These are phyloP conservation scores for Malus hybrid DNA, from an alignment of 331 rosid genomes.

Conservation along the genomic window DNA sequence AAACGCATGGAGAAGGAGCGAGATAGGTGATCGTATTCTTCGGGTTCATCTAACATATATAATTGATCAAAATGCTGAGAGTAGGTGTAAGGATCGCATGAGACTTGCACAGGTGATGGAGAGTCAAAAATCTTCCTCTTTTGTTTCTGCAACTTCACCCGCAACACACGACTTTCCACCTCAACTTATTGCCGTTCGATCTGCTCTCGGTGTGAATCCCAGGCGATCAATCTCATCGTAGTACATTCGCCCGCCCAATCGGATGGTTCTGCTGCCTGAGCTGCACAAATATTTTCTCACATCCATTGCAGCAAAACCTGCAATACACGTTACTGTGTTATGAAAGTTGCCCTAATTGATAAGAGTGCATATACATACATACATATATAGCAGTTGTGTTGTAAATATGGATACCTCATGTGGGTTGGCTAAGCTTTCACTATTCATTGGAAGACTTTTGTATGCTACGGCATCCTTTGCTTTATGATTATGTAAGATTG, in stretches of 20 bases:
- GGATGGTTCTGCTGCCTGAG: slow-evolving; percentile 25
- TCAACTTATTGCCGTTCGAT: neutral
- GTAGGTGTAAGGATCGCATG: slow-evolving; percentile 45
- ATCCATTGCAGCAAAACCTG: slow-evolving; percentile 21
- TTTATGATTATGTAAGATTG: too few relatives aligned
- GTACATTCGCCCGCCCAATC: slow-evolving; percentile 10
- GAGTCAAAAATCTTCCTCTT: slow-evolving; percentile 30
- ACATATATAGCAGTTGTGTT: neutral
- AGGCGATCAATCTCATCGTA: neutral
- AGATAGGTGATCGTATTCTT: slow-evolving; percentile 3
- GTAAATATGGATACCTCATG: too few relatives aligned
- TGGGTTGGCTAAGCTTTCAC: neutral
- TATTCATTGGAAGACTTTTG: too few relatives aligned
- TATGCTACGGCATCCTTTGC: too few relatives aligned
- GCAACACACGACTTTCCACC: slow-evolving; percentile 24
- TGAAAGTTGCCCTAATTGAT: neutral
- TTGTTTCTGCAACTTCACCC: slow-evolving; percentile 34
- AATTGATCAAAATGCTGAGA: slow-evolving; percentile 50
- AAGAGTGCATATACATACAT: neutral
- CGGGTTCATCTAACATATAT: slow-evolving; percentile 32
- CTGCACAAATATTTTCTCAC: slow-evolving; percentile 21
- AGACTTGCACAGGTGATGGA: neutral
- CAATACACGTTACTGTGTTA: neutral
- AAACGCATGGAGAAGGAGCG: slow-evolving; percentile 47
- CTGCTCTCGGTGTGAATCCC: neutral